phyloP scores from a whole-genome alignment of 257 asterid species.

The Solanum gandarillasii region DNA sequence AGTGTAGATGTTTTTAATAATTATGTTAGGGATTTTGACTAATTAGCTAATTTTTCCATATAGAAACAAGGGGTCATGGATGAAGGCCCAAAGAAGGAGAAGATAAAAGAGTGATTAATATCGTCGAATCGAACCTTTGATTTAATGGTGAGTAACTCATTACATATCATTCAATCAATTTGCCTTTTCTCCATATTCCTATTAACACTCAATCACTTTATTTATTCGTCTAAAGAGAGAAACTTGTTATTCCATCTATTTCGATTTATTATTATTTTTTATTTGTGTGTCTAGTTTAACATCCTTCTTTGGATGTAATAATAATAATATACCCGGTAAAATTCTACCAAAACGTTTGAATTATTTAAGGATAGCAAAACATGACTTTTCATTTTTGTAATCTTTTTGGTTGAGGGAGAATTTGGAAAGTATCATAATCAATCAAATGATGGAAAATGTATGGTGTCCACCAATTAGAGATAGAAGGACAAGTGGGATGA shows the following conservation, averaged over 20 bases:
- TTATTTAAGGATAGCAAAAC: not conserved
- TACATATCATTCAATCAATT: not conserved
- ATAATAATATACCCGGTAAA: no score
- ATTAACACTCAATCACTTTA: not conserved
- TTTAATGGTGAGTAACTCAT: not conserved
- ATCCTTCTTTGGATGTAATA: not conserved
- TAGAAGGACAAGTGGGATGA: not conserved
- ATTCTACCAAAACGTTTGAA: not conserved
- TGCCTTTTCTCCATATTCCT: not conserved
- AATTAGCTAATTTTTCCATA: no score
- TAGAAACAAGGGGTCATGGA: not conserved
- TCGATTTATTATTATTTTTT: not conserved
- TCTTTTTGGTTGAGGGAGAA: not conserved
- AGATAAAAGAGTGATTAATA: not conserved
- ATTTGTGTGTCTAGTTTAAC: not conserved
- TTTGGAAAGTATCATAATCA: not conserved
- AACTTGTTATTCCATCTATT: not conserved
- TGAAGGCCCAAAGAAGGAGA: not conserved
- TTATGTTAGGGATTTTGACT: no score
- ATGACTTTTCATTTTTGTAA: not conserved
- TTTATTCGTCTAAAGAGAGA: not conserved
- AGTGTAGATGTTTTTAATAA: no score
- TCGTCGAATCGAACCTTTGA: not conserved
- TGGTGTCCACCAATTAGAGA: not conserved
- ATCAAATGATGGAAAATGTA: not conserved